A percentile compares a stretch with the other conserved stretches of the same genome.
Conservation (phyloP, 441 rosid species). For the Mallotus repandus region DNA sequence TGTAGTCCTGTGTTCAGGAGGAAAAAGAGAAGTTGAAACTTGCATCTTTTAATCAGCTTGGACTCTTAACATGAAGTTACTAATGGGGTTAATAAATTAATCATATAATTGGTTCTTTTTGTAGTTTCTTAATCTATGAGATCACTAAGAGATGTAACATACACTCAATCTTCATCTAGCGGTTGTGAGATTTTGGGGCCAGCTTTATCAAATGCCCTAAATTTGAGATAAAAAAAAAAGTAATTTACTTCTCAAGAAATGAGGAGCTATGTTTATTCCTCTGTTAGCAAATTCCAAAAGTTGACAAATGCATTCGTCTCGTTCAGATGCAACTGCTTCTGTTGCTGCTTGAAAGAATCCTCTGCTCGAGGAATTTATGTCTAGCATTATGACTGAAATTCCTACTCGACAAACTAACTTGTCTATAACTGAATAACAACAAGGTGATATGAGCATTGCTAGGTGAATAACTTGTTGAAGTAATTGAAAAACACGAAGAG, state of each 20-base stretch:
- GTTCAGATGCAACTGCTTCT: neutral
- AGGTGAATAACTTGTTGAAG: neutral
- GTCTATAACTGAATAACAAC: neutral
- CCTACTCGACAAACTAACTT: neutral
- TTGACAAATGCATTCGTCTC: neutral
- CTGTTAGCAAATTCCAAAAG: neutral
- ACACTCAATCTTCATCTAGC: neutral
- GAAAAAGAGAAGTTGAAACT: neutral
- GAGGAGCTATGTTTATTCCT: neutral
- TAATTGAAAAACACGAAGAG: neutral
- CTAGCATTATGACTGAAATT: neutral
- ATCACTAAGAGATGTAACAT: slow-evolving; percentile 4
- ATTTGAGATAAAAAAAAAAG: neutral
- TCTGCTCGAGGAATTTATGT: neutral
- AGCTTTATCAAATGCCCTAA: neutral
- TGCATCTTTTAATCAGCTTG: neutral
- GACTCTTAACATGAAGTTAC: neutral
- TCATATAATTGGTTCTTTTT: too few species aligned
- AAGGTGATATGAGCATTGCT: neutral
- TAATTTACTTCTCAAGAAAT: neutral
- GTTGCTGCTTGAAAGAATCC: neutral
- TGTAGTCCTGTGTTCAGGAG: too few species aligned
- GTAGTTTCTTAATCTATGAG: neutral
- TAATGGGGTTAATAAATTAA: neutral
- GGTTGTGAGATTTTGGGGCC: neutral